Evolutionary conservation across 768 basidiomycete species (phyloP).

Genomic region (Auricularia sp.): DNA sequence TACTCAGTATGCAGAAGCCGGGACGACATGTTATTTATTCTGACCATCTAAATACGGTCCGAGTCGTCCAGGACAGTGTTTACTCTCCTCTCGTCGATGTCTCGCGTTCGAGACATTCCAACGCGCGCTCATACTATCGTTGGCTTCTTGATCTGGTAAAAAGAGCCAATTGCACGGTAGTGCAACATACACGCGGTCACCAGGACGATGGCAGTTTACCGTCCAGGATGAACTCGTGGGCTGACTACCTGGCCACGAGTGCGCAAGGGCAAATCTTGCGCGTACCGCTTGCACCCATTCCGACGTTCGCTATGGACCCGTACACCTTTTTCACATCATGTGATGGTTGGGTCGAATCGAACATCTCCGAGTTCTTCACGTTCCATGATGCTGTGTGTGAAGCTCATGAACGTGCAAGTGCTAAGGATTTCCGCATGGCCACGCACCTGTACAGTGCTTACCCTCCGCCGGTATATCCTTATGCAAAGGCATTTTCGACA

Average conservation of each 20-base stretch:
- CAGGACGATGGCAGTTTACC: not conserved
- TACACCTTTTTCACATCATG: not conserved
- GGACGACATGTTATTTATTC: not conserved
- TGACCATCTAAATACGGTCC: not conserved
- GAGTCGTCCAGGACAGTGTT: not conserved
- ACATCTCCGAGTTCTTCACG: not conserved
- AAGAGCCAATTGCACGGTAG: too few relatives aligned
- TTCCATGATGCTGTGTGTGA: not conserved
- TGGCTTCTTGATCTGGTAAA: not conserved
- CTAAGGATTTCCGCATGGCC: not conserved
- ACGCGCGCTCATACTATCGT: not conserved
- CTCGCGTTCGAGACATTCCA: not conserved
- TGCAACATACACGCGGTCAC: not conserved
- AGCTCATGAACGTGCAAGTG: not conserved
- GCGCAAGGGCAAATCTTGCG: not conserved
- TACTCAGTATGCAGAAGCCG: not conserved
- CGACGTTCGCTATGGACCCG: not conserved
- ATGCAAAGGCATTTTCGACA: not conserved
- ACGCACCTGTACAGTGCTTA: not conserved
- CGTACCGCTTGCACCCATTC: not conserved
- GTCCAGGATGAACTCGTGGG: not conserved
- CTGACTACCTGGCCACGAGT: not conserved
- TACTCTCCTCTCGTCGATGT: too few relatives aligned
- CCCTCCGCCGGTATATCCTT: not conserved
- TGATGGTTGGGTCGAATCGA: not conserved